Conservation (phyloP, 1,139 yeast species). For the Suhomyces yuchorum region DNA sequence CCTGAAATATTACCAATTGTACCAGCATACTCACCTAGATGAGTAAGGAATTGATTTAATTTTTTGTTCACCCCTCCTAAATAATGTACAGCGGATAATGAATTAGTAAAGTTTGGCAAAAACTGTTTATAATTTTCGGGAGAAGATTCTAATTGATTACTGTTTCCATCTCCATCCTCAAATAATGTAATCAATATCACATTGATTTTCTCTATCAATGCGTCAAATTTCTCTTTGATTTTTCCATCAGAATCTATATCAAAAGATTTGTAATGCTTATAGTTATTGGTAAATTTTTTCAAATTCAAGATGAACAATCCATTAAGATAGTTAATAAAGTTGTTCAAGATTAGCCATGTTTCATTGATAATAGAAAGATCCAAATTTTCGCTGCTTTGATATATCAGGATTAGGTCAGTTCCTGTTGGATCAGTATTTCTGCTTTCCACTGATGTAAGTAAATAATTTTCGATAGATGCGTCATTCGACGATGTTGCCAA, state of each 20-base stretch:
- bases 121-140: constrained; percentile 42
- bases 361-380: constrained; percentile 49
- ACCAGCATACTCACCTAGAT: constrained; percentile 37
- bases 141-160: constrained; percentile 39
- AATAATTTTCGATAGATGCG: constrained; percentile 21
- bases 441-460: constrained; percentile 3
- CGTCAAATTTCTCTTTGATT: constrained; percentile 32
- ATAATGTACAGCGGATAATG: constrained; percentile 44
- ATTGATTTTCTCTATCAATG: constrained; percentile 30
- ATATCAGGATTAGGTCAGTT: constrained; percentile 34
- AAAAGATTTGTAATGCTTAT: constrained; percentile 34
- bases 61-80: constrained; percentile 34
- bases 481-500: constrained; percentile 28
- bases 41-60: constrained; percentile 35
- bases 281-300: constrained; percentile 41
- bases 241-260: constrained; percentile 36
- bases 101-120: constrained; percentile 46
- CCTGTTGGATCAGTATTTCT: constrained; percentile 27
- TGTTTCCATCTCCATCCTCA: constrained; percentile 29
- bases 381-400: constrained; percentile 42
- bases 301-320: constrained; percentile 35
- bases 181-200: constrained; percentile 34
- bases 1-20: constrained; percentile 38
- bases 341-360: constrained; percentile 46
- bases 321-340: constrained; percentile 39